Base-by-base conservation (phyloP, 495 filamentous ascomycete species). In the Penicillium longicatenatum region DNA sequence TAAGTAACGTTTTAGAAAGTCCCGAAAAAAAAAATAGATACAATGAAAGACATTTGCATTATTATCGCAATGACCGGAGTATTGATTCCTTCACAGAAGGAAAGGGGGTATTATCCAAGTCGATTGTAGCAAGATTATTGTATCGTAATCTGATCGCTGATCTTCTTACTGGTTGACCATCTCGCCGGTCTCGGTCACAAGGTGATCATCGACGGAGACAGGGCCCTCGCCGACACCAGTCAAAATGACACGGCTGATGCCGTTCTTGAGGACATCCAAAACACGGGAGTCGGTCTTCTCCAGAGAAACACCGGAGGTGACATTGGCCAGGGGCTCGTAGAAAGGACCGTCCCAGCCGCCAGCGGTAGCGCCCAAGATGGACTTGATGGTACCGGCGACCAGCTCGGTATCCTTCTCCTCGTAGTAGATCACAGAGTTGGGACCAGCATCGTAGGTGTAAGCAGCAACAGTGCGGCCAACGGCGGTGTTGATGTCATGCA, bases 361-460 rank as follows among this genome's bases (percentile, higher is more conserved):
- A 1, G 88, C 71, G 19, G 67, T 73, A 22, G 66, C 51, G 21
- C 77, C 81, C 22, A 81, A 69, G 39, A 77, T 74, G 20, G 73
- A 71, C 63, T 81, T 78, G 70, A 97, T 87, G 2, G 83, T 82
- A 5, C 90, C 92, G 1, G 88, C 76, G 19, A 98, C 88, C 6
- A 81, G 69, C 22, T 76, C 81, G 48, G 86, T 83, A 63, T 93
- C 83, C 80, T 90, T 78, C 73, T 91, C 89, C 30, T 89, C 82
- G 60, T 92, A 97, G 74, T 98, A 99, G 43, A 99, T 86, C 29
- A 99, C 94, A 30, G 90, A 89, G 70, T 99, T 99, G 60, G 94
- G 95, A 44, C 94, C 94, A 2, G 94, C 94, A 73, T 99, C 94
- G 68, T 97, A 99, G 0, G 94, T 99, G 72, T 99, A 99, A 19